Evolutionary conservation across 169 alveolate genomes (phyloP).

Genomic region (Sarcocystis neurona): DNA sequence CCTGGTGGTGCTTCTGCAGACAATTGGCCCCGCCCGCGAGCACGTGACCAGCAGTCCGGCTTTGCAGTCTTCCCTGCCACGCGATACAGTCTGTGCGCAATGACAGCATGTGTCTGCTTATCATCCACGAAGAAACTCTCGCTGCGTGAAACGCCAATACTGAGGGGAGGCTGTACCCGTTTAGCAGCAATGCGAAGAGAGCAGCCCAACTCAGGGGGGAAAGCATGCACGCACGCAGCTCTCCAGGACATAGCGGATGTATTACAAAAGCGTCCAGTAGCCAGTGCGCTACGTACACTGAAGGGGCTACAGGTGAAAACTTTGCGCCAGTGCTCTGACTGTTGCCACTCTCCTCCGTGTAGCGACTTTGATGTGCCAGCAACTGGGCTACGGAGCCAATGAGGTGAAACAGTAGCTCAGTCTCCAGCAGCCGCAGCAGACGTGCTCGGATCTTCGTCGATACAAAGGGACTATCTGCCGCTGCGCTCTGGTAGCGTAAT

Average conservation of each 20-base stretch:
- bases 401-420: constrained; percentile 78
- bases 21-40: no score
- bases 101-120: constrained; percentile 57
- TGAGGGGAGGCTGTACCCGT: constrained; percentile 84
- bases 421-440: constrained; percentile 69
- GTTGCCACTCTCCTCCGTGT: no score
- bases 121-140: constrained; percentile 79
- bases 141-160: constrained; percentile 83
- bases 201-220: constrained; percentile 75
- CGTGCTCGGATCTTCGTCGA: no score
- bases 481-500: background rate
- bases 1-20: no score
- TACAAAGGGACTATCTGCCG: background rate
- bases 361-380: constrained; percentile 62
- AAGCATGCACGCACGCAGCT: constrained; percentile 74
- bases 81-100: no score
- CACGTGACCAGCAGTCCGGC: no score
- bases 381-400: constrained; percentile 81
- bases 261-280: constrained; percentile 82
- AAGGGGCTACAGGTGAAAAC: constrained; percentile 77
- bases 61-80: no score
- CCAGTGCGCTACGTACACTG: constrained; percentile 87
- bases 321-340: constrained; percentile 58
- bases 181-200: constrained; percentile 79
- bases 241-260: constrained; percentile 88